Evolutionary conservation across 2,329 filamentous ascomycete species (phyloP).

Genomic region (Cordyceps fumosorosea): DNA sequence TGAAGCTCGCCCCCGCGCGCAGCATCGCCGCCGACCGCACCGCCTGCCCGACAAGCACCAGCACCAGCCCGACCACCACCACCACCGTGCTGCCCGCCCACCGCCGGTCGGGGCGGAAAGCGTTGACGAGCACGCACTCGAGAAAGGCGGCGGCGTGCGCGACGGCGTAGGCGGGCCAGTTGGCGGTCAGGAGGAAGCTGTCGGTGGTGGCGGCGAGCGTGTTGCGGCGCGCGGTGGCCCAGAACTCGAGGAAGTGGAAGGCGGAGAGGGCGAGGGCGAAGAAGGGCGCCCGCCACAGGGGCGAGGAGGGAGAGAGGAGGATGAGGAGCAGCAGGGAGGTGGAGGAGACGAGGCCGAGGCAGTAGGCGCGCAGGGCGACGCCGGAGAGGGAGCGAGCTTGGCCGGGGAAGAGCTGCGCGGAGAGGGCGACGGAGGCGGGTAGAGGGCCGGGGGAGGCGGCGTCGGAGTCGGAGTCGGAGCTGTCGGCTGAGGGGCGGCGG

Average conservation of each 20-base stretch:
- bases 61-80: constrained; percentile 50
- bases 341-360: constrained; percentile 36
- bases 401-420: constrained; percentile 27
- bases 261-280: constrained; percentile 63
- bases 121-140: constrained; percentile 61
- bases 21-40: constrained; percentile 81
- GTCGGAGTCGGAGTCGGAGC: background rate
- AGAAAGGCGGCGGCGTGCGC: constrained; percentile 69
- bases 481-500: background rate
- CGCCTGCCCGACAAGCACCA: constrained; percentile 65
- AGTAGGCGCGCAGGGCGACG: constrained; percentile 52
- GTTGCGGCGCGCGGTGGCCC: constrained; percentile 80
- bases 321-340: constrained; percentile 31
- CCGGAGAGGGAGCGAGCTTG: constrained; percentile 52
- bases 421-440: constrained; percentile 22
- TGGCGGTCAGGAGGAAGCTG: constrained; percentile 77
- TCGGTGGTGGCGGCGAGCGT: constrained; percentile 62
- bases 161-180: constrained; percentile 77
- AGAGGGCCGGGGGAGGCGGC: background rate
- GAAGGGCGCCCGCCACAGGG: constrained; percentile 57
- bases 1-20: constrained; percentile 85
- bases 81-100: constrained; percentile 35
- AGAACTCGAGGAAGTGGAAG: constrained; percentile 98
- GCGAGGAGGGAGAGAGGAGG: constrained; percentile 22
- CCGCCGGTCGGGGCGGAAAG: constrained; percentile 45